Evolutionary conservation across 2,329 filamentous ascomycete species (phyloP).

Genomic region (Nothophoma quercina): DNA sequence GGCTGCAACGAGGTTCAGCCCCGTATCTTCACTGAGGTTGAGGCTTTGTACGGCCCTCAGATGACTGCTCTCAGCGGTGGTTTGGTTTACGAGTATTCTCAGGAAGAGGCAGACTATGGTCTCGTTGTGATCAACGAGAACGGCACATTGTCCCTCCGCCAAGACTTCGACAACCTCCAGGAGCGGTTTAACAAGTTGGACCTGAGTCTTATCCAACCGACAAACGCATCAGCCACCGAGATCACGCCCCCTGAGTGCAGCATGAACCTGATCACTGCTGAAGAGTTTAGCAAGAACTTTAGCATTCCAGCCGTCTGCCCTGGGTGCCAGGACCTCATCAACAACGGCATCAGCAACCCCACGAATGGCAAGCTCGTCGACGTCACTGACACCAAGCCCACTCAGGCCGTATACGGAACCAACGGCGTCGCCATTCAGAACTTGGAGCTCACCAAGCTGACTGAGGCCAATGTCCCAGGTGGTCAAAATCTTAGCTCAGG

Average conservation of each 20-base stretch:
- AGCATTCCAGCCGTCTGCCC: slow-evolving; percentile 74
- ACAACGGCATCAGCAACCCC: slow-evolving; percentile 73
- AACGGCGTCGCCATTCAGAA: slow-evolving; percentile 67
- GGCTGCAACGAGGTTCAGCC: slow-evolving; percentile 73
- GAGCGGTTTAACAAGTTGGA: slow-evolving; percentile 78
- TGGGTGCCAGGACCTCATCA: slow-evolving; percentile 74
- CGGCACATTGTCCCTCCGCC: slow-evolving; percentile 51
- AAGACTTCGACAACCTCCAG: slow-evolving; percentile 72
- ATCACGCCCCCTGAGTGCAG: slow-evolving; percentile 70
- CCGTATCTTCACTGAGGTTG: slow-evolving; percentile 78
- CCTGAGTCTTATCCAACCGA: slow-evolving; percentile 69
- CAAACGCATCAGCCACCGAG: slow-evolving; percentile 64
- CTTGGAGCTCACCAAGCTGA: slow-evolving; percentile 65
- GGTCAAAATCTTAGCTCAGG: slow-evolving; percentile 45
- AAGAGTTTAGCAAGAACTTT: slow-evolving; percentile 79
- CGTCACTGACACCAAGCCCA: slow-evolving; percentile 64
- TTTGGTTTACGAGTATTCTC: slow-evolving; percentile 80
- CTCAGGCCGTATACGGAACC: slow-evolving; percentile 63
- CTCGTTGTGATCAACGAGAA: slow-evolving; percentile 56
- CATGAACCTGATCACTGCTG: slow-evolving; percentile 68
- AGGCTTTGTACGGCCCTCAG: slow-evolving; percentile 72
- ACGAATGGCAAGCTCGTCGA: slow-evolving; percentile 65
- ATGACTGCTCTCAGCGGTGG: slow-evolving; percentile 80
- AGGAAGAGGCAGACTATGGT: slow-evolving; percentile 70
- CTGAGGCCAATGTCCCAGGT: slow-evolving; percentile 63